Evolutionary conservation across 495 filamentous ascomycete genomes (phyloP), one percentile per base, ranked within the genome.

Genomic region (Podospora anserina): DNA sequence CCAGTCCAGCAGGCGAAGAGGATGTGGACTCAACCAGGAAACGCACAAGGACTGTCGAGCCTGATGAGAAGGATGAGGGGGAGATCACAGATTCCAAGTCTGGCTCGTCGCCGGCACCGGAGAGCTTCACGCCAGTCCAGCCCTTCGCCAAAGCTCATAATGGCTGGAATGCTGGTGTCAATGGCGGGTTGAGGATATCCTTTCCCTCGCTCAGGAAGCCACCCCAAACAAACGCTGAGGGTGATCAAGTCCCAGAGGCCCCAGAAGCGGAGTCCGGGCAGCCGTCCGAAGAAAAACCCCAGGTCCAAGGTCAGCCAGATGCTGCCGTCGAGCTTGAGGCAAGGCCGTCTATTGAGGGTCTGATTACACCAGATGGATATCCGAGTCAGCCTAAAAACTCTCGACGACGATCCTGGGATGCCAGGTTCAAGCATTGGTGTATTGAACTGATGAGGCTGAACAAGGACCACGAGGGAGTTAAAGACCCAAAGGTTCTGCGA

Each of bases 141-240:
- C 20, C 54, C 26, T 16, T 65, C 16, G 32, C 55, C 13, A 61
- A 55, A 20, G 53, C 70, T 34, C 72, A 70, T 11, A 61, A 54
- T n/a, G 76, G 77, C 13, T 81, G 81, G 79, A 83, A 83, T 61
- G 70, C 70, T 1, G 78, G 78, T n/a, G 66, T 81, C 44, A 77
- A 55, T 64, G 68, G 63, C 49, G 71, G 75, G n/a, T 57, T 78
- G 57, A 71, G 77, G 49, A 76, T 66, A 2, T 76, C 77, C 1
- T 78, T 78, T 57, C 70, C 61, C 3, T 53, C 67, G 3, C 53
- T 63, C 53, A 59, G 20, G 16, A 70, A 71, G 64, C 13, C n/a
- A 26, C 23, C 55, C n/a, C 60, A 54, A 30, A 19, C 59, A 61
- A 16, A 32, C 3, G 15, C 44, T 4, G 64, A 66, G 23, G 23